Conservation (phyloP, 2,329 filamentous ascomycete species). For the Apiospora pterosperma region DNA sequence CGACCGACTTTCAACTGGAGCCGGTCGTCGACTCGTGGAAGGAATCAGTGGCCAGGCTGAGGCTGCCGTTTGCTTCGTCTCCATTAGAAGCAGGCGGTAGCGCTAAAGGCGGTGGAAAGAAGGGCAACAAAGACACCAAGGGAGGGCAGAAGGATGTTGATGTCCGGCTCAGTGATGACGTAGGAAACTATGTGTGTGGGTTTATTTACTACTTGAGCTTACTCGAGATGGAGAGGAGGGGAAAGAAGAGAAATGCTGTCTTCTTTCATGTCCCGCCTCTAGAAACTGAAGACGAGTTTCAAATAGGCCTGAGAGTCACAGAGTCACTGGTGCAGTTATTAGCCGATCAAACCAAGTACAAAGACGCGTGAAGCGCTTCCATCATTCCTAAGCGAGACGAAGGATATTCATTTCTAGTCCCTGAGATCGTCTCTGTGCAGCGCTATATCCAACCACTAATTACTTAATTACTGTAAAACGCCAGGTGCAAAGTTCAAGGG, state of each 20-base stretch:
- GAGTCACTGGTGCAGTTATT: background rate
- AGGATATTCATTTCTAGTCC: too few species aligned
- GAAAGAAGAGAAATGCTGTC: background rate
- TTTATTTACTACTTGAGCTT: conserved; percentile 5
- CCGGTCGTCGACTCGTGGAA: background rate
- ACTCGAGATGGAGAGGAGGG: background rate
- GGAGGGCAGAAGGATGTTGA: background rate
- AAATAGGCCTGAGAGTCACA: background rate
- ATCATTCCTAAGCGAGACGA: too few species aligned
- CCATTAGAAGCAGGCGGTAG: background rate
- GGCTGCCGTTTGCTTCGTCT: background rate
- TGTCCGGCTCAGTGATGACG: conserved; percentile 5
- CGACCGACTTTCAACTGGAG: background rate
- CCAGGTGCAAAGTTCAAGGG: too few species aligned
- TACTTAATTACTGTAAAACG: too few species aligned
- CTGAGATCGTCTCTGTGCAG: too few species aligned
- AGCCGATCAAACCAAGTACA: background rate
- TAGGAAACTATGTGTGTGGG: conserved; percentile 5
- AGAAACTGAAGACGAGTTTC: background rate
- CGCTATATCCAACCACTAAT: too few species aligned
- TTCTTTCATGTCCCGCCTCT: conserved; percentile 9
- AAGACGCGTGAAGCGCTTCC: background rate
- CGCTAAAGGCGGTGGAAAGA: background rate
- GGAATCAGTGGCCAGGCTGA: background rate
- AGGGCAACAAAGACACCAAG: background rate